Conservation (phyloP, 2,329 filamentous ascomycete species). For the Didymella arachidicola region DNA sequence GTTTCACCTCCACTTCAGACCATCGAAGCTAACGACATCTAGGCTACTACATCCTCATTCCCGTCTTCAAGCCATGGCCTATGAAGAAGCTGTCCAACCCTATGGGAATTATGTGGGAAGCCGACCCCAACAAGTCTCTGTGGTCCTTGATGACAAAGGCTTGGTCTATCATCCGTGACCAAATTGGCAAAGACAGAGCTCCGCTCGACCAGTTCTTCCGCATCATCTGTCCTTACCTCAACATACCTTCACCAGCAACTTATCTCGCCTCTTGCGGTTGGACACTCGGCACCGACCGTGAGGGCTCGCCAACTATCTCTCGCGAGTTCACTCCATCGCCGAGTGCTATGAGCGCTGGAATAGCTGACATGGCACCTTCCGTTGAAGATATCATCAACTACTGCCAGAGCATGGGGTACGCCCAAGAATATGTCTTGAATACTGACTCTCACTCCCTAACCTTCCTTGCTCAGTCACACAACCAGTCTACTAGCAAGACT, state of each 20-base stretch:
- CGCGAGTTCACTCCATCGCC: constrained; percentile 25
- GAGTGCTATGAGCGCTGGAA: constrained; percentile 23
- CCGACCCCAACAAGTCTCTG: constrained; percentile 60
- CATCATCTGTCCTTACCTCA: constrained; percentile 57
- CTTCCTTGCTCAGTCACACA: constrained; percentile 26
- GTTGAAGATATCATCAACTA: constrained; percentile 46
- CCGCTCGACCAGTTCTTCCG: constrained; percentile 59
- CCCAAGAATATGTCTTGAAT: constrained; percentile 23
- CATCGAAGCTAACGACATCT: constrained; percentile 38
- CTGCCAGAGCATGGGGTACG: constrained; percentile 39
- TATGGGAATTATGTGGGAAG: constrained; percentile 59
- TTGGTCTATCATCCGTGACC: constrained; percentile 63
- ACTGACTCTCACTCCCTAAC: constrained; percentile 22
- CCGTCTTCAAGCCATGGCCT: constrained; percentile 54
- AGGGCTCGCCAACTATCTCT: constrained; percentile 29
- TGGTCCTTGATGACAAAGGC: constrained; percentile 64
- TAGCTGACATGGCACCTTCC: constrained; percentile 40
- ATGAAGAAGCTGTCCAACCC: constrained; percentile 63
- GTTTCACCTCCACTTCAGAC: constrained; percentile 12
- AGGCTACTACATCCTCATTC: constrained; percentile 59
- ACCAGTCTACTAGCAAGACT: constrained; percentile 1
- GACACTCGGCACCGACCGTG: constrained; percentile 48
- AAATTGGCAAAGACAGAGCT: constrained; percentile 57
- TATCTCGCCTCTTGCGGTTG: constrained; percentile 61
- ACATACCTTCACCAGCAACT: constrained; percentile 54